Evolutionary conservation across 345 rosid species (phyloP), one percentile per base, ranked within the genome.

Genomic region (Psidium guajava): DNA sequence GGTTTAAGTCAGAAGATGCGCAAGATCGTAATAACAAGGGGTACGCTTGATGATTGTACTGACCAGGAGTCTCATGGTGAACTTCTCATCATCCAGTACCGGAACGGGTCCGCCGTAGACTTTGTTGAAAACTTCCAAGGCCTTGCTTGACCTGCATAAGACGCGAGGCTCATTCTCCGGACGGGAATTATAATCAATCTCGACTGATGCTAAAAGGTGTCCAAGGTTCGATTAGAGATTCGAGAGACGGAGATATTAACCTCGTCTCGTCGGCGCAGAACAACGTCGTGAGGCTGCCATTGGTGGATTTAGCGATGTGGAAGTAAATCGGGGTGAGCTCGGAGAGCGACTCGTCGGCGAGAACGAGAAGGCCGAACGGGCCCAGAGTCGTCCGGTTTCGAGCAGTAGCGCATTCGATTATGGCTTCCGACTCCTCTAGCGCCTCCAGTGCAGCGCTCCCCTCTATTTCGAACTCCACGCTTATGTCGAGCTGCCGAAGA

Each of bases 261-360:
- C 99, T 94, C 84, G 95, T 85, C 51, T 94, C 94, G 47, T 96
- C 99, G 13, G 94, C 85, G 58, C 99, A 96, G 88, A 95, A 96
- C 69, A 87, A 91, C 44, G 96, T 91, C 16, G 59, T 84, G 83
- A 87, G 87, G 82, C 85, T 88, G 84, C 88, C 89, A 54, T 89
- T 88, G 4, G 90, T 82, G 24, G 93, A 49, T 49, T 87, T 85
- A 12, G 75, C 86, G 13, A 87, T 90, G 51, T 93, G 95, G 89
- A 96, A 95, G 91, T 82, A 95, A 8, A 96, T 81, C 0, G 97
- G 97, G 2, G 99, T 95, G 5, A 95, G 90, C 91, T 95, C 99
- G 0, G 98, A 87, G 47, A 96, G 91, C 52, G 93, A 85, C 47
- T 90, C 88, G 83, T 95, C 96, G 0, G 99, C 98, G 1, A 93